Conservation (phyloP, 305 asterid species). For the Plantago rigida region DNA sequence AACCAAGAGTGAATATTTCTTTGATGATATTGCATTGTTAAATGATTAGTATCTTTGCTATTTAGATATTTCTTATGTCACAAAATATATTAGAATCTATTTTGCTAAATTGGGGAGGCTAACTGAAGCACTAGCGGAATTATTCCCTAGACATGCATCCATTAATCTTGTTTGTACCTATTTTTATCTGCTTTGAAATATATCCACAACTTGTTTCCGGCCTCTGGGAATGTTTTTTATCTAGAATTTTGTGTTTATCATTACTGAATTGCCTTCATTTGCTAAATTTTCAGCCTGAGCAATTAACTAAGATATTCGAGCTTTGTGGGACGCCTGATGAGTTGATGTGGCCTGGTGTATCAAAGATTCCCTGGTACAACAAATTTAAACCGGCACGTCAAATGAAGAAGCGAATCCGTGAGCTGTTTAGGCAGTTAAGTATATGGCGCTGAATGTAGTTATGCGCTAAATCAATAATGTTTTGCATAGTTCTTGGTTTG, state of each 20-base stretch:
- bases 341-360: constrained; percentile 93
- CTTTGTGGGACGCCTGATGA: constrained; percentile 98
- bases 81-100: too few species aligned
- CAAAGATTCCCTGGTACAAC: constrained; percentile 87
- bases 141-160: too few species aligned
- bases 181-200: neutral
- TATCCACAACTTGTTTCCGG: neutral
- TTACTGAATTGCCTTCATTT: constrained; percentile 8
- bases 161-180: too few species aligned
- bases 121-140: too few species aligned
- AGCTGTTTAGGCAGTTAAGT: constrained; percentile 81
- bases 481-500: constrained; percentile 21
- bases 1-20: too few species aligned
- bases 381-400: constrained; percentile 82
- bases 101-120: too few species aligned
- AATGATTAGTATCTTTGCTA: too few species aligned
- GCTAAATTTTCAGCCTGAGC: constrained; percentile 63
- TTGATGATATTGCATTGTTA: too few species aligned
- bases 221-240: neutral
- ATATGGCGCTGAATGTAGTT: constrained; percentile 23
- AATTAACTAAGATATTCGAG: constrained; percentile 80
- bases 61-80: too few species aligned
- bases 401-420: constrained; percentile 76
- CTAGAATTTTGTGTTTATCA: neutral
- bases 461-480: constrained; percentile 8